Evolutionary conservation across 2,329 filamentous ascomycete species (phyloP), one percentile per base, ranked within the genome.

Genomic region (Teratosphaeria gauchensis): DNA sequence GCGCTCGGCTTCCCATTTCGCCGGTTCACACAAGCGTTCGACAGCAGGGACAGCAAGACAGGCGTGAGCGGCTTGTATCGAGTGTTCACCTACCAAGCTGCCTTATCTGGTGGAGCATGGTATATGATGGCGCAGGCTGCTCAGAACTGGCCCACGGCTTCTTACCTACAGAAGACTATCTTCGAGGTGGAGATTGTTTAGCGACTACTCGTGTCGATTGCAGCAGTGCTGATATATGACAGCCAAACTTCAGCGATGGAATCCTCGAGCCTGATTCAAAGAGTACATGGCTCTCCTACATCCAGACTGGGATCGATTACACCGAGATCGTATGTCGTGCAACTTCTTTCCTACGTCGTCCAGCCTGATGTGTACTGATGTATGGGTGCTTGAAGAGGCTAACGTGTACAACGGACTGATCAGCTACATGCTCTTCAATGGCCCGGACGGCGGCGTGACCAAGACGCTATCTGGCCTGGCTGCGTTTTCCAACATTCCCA

Each of bases 71-170:
- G 76, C 7, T 63, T 78, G 0, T 76, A 71, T 53, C 75, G 78
- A 65, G 72, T 69, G 4, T 46, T 77, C 12, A 76, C 74, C 2
- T 78, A 78, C 59, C 72, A 77, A 35, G 66, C 72, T 51, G 75
- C n/a, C 1, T 66, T 77, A 4, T 74, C 73, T 30, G 75, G 76
- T 28, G 76, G 76, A 53, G 65, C 65, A 5, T 78, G 75, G 76
- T 62, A 78, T 9, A 62, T 77, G 0, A 73, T 72, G 2, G 76
- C 75, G 2, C 54, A 77, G 21, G 69, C 71, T 12, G 75, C 73
- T 4, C 76, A 76, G 61, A 73, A 77, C 58, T 76, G 72, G 61
- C 73, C 74, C 3, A 76, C 74, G 1, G 68, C 77, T 58, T 71
- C 68, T 2, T 66, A 64, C 31, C 61, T 78, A 11, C 64, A 68